Evolutionary conservation across 208 protist genomes (phyloP).

Genomic region (Naegleria lovaniensis): DNA sequence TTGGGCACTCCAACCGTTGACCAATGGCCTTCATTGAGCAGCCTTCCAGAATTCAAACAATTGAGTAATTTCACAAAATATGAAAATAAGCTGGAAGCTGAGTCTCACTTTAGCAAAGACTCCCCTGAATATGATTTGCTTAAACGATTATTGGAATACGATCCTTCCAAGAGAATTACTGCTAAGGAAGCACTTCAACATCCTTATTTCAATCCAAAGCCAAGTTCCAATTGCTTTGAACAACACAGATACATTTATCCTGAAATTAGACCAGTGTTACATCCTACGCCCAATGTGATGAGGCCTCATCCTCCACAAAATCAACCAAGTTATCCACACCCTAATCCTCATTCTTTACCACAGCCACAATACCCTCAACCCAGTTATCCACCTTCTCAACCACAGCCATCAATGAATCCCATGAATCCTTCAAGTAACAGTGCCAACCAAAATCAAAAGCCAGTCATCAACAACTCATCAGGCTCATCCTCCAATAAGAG

Average conservation of each 20-base stretch:
- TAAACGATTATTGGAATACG: not conserved
- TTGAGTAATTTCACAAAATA: not conserved
- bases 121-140: not conserved
- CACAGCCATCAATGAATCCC: not conserved
- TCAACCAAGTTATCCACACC: not conserved
- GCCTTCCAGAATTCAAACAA: constrained; percentile 38
- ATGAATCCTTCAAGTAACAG: no score
- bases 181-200: not conserved
- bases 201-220: not conserved
- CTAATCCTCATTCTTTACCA: not conserved
- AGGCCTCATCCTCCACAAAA: no score
- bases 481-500: not conserved
- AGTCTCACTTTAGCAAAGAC: not conserved
- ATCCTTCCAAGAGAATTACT: not conserved
- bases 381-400: not conserved
- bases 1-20: not conserved
- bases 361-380: not conserved
- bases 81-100: not conserved
- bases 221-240: not conserved
- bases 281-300: not conserved
- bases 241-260: not conserved
- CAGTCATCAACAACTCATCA: not conserved
- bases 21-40: not conserved
- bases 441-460: no score
- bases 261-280: not conserved